Evolutionary conservation across 257 asterid genomes (phyloP).

Genomic region (Forsythia suspensa): DNA sequence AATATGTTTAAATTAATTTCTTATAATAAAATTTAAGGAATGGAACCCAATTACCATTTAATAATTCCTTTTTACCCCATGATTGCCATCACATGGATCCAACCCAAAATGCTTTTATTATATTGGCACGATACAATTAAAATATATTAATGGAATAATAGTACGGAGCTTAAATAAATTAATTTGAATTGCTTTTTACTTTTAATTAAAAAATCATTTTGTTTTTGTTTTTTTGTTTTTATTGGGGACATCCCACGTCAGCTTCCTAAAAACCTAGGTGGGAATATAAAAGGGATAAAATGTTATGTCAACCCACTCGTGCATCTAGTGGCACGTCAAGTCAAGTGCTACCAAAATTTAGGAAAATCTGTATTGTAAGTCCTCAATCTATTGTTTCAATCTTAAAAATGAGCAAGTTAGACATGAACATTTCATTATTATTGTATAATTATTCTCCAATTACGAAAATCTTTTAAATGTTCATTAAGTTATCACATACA

Average conservation of each 20-base stretch:
- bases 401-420: too few species aligned
- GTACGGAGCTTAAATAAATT: background rate
- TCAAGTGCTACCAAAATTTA: background rate
- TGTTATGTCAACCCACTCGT: background rate
- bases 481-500: background rate
- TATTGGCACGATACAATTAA: background rate
- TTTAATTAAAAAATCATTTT: background rate
- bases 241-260: background rate
- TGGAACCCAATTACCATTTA: background rate
- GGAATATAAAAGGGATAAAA: background rate
- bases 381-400: too few species aligned
- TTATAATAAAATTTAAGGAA: background rate
- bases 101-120: slow-evolving; percentile 14
- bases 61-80: slow-evolving; percentile 15
- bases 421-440: too few species aligned
- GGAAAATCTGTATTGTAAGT: background rate
- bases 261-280: background rate
- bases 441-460: too few species aligned
- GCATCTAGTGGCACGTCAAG: background rate
- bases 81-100: slow-evolving; percentile 44
- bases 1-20: too few species aligned
- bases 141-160: background rate
- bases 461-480: too few species aligned
- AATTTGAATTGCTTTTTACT: background rate
- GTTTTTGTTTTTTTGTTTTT: background rate